Evolutionary conservation across 805 yeast species (phyloP), one percentile per base, ranked within the genome.

Genomic region (Yamadazyma laniorum): DNA sequence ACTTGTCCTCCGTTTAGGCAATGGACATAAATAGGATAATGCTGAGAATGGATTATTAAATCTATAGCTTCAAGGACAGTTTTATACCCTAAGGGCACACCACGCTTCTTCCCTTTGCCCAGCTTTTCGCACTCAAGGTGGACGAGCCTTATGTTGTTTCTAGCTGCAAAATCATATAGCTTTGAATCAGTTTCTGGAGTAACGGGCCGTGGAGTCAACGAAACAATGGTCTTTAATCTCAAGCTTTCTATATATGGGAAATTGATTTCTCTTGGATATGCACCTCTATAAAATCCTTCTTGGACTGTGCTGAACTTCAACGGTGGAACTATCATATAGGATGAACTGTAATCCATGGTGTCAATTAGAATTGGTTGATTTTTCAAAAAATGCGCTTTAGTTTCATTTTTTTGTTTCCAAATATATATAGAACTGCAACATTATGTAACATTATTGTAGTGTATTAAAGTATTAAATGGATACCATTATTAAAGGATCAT

Each of bases 1-100:
- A 86, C 83, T 47, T 87, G 89, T 7, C 95, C 89, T 0, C 97
- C 98, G 54, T 88, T 90, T 18, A 81, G 64, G 58, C 98, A 91
- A 59, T 91, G 96, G 4, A 91, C 58, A 55, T 85, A 90, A 2
- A 84, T 66, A 0, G 97, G 96, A 8, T 81, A 75, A 46, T 71
- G 64, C 14, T 74, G 72, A 17, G 69, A 64, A 52, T 83, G 79
- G 11, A 83, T 66, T 42, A 89, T 65, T 27, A 77, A 62, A 42
- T 76, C 77, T n/a, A 91, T 59, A 1, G 83, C 82, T 34, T 70
- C 64, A 1, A 73, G 57, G 0, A 84, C 84, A 1, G 79, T 75
- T 11, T 76, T 72, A 49, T 79, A 77, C 16, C 83, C 86, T 26
- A 90, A 67, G 1, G 96, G 95, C 4, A 88, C 90, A 1, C 85